A percentile compares a stretch with the other conserved stretches of the same genome.
phyloP scores from a whole-genome alignment of 2,329 filamentous ascomycete genomes.

The Fusarium sp. region DNA sequence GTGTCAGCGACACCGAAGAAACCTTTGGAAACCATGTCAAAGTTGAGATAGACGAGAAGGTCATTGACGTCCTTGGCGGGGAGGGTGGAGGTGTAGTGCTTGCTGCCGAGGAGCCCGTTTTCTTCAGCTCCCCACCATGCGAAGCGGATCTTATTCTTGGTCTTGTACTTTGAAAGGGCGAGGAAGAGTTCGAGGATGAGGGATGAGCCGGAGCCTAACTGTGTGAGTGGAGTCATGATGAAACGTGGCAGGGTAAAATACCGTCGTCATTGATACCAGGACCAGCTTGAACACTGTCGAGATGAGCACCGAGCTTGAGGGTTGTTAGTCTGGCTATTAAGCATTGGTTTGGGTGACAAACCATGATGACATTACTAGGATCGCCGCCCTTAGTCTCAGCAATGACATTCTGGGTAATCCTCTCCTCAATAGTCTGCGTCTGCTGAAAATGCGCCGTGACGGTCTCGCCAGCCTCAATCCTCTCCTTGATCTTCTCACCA shows the following conservation, averaged over 20 bases:
- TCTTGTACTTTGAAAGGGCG: slow-evolving; percentile 35
- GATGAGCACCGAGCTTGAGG: slow-evolving; percentile 15
- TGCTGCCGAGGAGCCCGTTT: slow-evolving; percentile 33
- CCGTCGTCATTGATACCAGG: slow-evolving; percentile 36
- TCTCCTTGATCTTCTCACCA: slow-evolving; percentile 51
- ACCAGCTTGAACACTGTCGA: slow-evolving; percentile 33
- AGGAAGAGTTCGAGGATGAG: slow-evolving; percentile 32
- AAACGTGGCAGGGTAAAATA: background rate
- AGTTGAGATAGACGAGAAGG: slow-evolving; percentile 36
- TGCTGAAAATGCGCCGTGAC: slow-evolving; percentile 31
- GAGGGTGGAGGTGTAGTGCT: slow-evolving; percentile 25
- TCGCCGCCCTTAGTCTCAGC: slow-evolving; percentile 31
- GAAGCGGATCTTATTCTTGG: slow-evolving; percentile 40
- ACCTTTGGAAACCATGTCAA: slow-evolving; percentile 36
- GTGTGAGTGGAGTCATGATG: background rate
- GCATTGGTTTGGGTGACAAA: background rate
- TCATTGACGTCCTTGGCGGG: slow-evolving; percentile 28
- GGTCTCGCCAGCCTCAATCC: slow-evolving; percentile 51
- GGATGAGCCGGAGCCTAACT: slow-evolving; percentile 20
- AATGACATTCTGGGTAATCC: slow-evolving; percentile 34
- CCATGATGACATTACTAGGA: slow-evolving; percentile 35
- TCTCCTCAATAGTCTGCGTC: slow-evolving; percentile 35
- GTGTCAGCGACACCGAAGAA: slow-evolving; percentile 40
- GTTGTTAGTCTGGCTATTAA: rapidly evolving
- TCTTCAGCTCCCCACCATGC: slow-evolving; percentile 38